A percentile compares a stretch with the other conserved stretches of the same genome.
Evolutionary conservation across 495 filamentous ascomycete genomes (phyloP).

Genomic region (Penicillium paradoxum): DNA sequence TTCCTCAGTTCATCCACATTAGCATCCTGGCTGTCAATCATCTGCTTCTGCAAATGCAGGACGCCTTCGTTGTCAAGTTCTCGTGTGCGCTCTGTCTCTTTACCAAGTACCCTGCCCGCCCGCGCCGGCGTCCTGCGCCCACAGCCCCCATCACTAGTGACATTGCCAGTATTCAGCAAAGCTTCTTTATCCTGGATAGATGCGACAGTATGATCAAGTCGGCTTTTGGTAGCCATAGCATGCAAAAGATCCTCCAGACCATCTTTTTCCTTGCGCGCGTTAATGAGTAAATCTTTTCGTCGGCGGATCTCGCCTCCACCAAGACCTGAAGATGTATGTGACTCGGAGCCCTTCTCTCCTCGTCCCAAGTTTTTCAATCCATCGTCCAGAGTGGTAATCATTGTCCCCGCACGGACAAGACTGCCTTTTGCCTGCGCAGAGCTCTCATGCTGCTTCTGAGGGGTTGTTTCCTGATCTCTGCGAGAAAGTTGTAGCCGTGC

Average conservation of each 20-base stretch:
- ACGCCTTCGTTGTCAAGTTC: conserved; percentile 90
- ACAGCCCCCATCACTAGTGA: neutral
- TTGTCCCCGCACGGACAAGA: conserved; percentile 65
- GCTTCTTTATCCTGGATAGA: conserved; percentile 52
- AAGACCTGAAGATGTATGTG: conserved; percentile 33
- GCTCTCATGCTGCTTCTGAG: conserved; percentile 69
- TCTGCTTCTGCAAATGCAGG: conserved; percentile 74
- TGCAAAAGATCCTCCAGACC: conserved; percentile 77
- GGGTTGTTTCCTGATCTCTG: conserved; percentile 67
- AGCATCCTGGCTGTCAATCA: conserved; percentile 82
- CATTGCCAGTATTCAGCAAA: conserved; percentile 32
- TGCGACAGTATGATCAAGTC: conserved; percentile 42
- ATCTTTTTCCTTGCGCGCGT: conserved; percentile 77
- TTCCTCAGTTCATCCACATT: conserved; percentile 70
- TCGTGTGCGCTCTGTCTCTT: conserved; percentile 81
- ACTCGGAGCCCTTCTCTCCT: conserved; percentile 4
- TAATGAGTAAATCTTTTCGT: conserved; percentile 70
- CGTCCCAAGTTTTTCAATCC: conserved; percentile 54
- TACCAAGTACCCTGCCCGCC: conserved; percentile 71
- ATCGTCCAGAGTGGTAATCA: conserved; percentile 64
- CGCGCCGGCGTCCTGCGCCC: conserved; percentile 25
- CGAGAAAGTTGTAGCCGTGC: conserved; percentile 68
- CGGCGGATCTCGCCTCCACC: conserved; percentile 86
- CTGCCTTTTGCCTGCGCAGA: conserved; percentile 75
- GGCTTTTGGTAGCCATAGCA: conserved; percentile 59